These are phyloP conservation scores for Podaxis rugospora DNA, from an alignment of 768 basidiomycete genomes.

Conservation along the genomic window DNA sequence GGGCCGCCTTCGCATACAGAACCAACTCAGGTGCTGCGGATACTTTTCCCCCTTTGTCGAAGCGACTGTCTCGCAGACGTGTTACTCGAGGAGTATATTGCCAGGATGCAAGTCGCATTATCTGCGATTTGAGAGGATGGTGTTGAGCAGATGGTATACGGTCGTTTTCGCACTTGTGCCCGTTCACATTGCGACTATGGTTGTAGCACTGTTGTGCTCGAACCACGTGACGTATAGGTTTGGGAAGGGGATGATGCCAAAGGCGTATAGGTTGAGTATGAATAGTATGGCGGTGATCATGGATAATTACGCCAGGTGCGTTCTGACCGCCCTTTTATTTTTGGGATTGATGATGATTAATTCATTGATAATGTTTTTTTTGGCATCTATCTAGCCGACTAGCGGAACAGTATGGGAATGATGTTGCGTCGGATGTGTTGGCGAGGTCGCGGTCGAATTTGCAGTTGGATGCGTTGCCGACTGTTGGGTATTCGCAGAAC, in stretches of 20 bases:
- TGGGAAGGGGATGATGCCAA: constrained; percentile 86
- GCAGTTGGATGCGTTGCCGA: constrained; percentile 7
- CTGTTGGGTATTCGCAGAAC: constrained; percentile 1
- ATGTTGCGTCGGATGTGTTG: constrained; percentile 12
- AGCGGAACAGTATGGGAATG: constrained; percentile 13
- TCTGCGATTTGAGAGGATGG: constrained; percentile 48
- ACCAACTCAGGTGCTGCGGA: constrained; percentile 74
- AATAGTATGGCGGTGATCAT: constrained; percentile 77
- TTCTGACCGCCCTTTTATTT: constrained; percentile 11
- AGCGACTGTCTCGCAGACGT: constrained; percentile 69
- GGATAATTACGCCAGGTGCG: constrained; percentile 78
- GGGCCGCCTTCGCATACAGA: constrained; percentile 67
- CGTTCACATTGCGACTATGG: constrained; percentile 58
- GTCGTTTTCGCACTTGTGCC: constrained; percentile 64
- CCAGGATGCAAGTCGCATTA: constrained; percentile 73
- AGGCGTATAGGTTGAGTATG: constrained; percentile 72
- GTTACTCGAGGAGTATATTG: constrained; percentile 66
- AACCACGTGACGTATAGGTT: constrained; percentile 87
- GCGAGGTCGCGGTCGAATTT: constrained; percentile 9
- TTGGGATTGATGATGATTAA: background rate
- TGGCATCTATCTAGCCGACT: constrained; percentile 1
- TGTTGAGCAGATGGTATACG: constrained; percentile 63
- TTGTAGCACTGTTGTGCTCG: constrained; percentile 63
- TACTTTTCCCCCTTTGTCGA: constrained; percentile 79
- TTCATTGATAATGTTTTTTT: background rate